A percentile compares a stretch with the other conserved stretches of the same genome.
Conservation (phyloP, 306 rosid genomes). For the Cicer judaicum region DNA sequence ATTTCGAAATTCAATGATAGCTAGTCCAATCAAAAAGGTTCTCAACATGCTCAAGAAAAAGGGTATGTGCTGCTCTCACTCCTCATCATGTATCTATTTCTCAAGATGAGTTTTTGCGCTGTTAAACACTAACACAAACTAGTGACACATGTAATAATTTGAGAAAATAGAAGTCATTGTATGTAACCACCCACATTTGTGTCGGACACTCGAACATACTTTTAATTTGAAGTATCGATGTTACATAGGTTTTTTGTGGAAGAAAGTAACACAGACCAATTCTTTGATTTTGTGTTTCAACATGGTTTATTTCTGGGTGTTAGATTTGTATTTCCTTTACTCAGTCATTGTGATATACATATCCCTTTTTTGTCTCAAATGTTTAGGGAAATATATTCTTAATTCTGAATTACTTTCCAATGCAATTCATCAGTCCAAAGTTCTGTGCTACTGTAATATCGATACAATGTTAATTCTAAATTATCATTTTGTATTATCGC, state of each 20-base stretch:
- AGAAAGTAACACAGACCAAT: background rate
- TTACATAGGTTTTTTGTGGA: background rate
- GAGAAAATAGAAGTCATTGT: too few species aligned
- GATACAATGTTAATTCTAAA: background rate
- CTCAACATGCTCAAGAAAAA: slow-evolving; percentile 65
- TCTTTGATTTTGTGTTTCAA: too few species aligned
- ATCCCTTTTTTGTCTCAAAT: background rate
- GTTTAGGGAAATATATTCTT: background rate
- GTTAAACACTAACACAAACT: too few species aligned
- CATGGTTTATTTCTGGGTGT: too few species aligned
- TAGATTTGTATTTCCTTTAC: background rate
- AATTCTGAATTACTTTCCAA: background rate
- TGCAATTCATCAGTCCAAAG: background rate
- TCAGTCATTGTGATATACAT: background rate
- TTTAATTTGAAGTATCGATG: too few species aligned
- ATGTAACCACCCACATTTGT: too few species aligned
- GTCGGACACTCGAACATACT: too few species aligned
- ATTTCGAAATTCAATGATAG: slow-evolving; percentile 68
- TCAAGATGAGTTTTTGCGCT: background rate
- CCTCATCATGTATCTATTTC: background rate
- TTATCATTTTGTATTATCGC: background rate
- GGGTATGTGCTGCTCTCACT: slow-evolving; percentile 52
- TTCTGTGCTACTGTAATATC: background rate
- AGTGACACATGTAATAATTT: too few species aligned
- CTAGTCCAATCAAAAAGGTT: slow-evolving; percentile 69